Conservation (phyloP, 352 stramenopile genomes). For the Phytophthora megakarya region DNA sequence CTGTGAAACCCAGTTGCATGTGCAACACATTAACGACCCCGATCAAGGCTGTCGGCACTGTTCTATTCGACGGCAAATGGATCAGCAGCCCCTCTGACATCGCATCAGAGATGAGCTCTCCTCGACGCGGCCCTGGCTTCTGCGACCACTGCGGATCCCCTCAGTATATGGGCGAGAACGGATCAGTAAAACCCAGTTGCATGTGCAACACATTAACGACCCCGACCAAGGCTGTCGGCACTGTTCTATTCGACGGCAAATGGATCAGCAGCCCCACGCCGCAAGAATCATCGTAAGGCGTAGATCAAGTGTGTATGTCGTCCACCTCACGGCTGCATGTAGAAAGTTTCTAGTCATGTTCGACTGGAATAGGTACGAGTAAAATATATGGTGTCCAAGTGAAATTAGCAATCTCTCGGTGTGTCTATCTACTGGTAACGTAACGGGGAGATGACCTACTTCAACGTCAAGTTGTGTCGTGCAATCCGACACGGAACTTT, state of each 20-base stretch:
- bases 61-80: constrained; percentile 52
- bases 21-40: constrained; percentile 28
- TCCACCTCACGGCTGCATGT: constrained; percentile 24
- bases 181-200: constrained; percentile 51
- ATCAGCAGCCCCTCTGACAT: constrained; percentile 30
- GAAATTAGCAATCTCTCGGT: constrained; percentile 25
- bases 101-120: constrained; percentile 28
- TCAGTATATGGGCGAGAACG: constrained; percentile 51
- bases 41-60: constrained; percentile 28
- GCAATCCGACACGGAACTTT: constrained; percentile 12
- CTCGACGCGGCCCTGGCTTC: constrained; percentile 27
- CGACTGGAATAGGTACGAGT: constrained; percentile 18
- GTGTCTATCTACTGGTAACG: not conserved
- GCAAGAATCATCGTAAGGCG: constrained; percentile 26
- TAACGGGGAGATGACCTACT: not conserved
- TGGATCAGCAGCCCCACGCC: constrained; percentile 38
- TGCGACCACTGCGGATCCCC: constrained; percentile 50
- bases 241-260: constrained; percentile 51
- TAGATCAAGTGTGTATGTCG: constrained; percentile 28
- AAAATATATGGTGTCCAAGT: constrained; percentile 29
- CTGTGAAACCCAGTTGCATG: constrained; percentile 50
- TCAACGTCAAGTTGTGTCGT: constrained; percentile 8
- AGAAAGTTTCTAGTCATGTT: constrained; percentile 23
- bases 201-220: constrained; percentile 32
- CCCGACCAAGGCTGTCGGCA: constrained; percentile 22